Evolutionary conservation across 208 protist genomes (phyloP), one percentile per base, ranked within the genome.

Genomic region (Acanthamoeba triangularis): DNA sequence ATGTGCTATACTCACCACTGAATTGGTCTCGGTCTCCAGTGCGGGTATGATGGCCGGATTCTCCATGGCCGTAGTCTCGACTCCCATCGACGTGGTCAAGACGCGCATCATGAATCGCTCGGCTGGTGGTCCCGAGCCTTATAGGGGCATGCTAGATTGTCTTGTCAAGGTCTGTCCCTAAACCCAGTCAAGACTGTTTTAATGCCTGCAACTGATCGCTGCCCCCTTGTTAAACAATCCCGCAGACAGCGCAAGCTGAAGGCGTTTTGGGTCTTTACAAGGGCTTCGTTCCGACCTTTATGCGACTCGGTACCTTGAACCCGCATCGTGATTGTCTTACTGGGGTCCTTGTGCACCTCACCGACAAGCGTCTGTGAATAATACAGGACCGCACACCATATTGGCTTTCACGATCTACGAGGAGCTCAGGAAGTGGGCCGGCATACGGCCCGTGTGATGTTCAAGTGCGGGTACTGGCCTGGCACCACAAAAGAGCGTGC

Each of bases 61-160:
- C 35, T 65, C 80, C 16, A 88, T 88, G 80, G 80, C 80, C 23
- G 80, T 88, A 2, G 80, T 88, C 13, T 88, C 80, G n/a, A 88
- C 80, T 10, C 80, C 80, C 0, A 88, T 88, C 41, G 80, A 88
- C n/a, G 80, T 88, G 10, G 80, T 63, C 52, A 88, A 88, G 80
- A 88, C 80, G 7, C 41, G 80, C 28, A 88, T 88, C 80, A 88
- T 88, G 80, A 88, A 88, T 20, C 80, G 80, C 23, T 88, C 80
- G 20, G 52, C 52, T 37, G 47, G 49, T n/a, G 20, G n/a, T 14
- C 47, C 80, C 0, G 49, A 25, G n/a, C 47, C 47, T 23, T 88
- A 88, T 28, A 6, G 49, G 0, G 80, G 80, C 10, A 88, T 88
- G 80, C 3, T 88, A 4, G 80, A 88, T 37, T 88, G 80, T 8